Evolutionary conservation across 345 rosid genomes (phyloP), one percentile per base, ranked within the genome.

Genomic region (Salix purpurea): DNA sequence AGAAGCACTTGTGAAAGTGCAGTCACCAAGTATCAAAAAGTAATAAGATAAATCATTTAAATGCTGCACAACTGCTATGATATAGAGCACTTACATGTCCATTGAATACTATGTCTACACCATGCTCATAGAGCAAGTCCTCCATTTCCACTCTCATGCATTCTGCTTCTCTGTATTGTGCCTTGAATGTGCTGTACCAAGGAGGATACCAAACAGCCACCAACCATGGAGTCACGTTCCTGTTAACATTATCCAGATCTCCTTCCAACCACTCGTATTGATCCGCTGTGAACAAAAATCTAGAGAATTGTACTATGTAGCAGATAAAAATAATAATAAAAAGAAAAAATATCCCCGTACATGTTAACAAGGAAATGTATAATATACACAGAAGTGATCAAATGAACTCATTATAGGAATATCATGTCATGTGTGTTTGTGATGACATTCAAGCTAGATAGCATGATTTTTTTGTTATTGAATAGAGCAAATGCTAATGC

Each of bases 141-240:
- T 96, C 99, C 88, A 93, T 89, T 69, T 84, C 88, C 67, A 87
- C 72, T 83, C 90, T 89, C 98, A 96, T 93, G 82, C 97, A 89
- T 81, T 93, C 97, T 46, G 89, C 98, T 80, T 90, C 98, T 85
- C 91, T 86, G 82, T 90, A 96, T 79, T 89, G 94, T 24, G 85
- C 86, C 32, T 76, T 87, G 79, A 88, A 96, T 67, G 98, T 89
- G 83, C 90, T 91, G 75, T 96, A 93, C 99, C 97, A 91, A 69
- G 97, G 91, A 77, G 89, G 79, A 56, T 89, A 89, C 97, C 98
- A 92, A 61, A 89, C 76, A 72, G 92, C 98, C 77, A 92, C 84
- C 78, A 92, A 68, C 99, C 99, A 96, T 65, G 98, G 97, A 78
- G 99, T 96, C 77, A 86, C 83, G 42, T 78, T 77, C 77, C 98